phyloP scores from a whole-genome alignment of 257 asterid genomes.

The Fraxinus pennsylvanica region DNA sequence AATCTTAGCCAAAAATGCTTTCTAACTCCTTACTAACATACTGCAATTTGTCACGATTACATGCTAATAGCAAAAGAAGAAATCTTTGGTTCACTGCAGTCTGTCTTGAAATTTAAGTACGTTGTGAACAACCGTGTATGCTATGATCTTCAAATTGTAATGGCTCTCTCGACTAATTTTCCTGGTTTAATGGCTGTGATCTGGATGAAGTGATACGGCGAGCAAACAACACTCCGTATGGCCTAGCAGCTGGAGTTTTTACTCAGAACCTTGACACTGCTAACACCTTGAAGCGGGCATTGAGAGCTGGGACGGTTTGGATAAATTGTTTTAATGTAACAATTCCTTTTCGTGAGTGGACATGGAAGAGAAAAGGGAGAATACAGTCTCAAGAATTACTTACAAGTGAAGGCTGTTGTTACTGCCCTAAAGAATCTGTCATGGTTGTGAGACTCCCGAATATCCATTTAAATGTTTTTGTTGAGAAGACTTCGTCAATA shows the following conservation, averaged over 20 bases:
- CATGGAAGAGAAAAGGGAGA: constrained; percentile 92
- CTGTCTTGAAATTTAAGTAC: constrained; percentile 75
- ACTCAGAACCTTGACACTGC: constrained; percentile 84
- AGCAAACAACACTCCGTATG: constrained; percentile 63
- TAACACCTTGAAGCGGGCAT: constrained; percentile 73
- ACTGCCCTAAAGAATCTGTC: constrained; percentile 80
- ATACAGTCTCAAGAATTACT: constrained; percentile 83
- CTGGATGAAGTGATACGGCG: constrained; percentile 67
- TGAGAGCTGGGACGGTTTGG: constrained; percentile 86
- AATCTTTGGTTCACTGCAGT: constrained; percentile 94
- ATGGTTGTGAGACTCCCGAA: constrained; percentile 62
- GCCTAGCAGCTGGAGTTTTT: constrained; percentile 92
- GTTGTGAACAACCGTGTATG: constrained; percentile 1
- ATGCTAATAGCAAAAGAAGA: constrained; percentile 87
- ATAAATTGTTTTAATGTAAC: constrained; percentile 75
- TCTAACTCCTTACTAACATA: neutral
- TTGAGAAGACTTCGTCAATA: neutral
- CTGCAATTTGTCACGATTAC: constrained; percentile 54
- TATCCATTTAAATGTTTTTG: neutral
- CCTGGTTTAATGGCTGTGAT: constrained; percentile 44
- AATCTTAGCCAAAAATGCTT: neutral
- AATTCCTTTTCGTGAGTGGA: constrained; percentile 96
- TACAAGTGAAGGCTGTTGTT: constrained; percentile 95
- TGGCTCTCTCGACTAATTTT: neutral
- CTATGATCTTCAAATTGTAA: constrained; percentile 1